Conservation (phyloP, 225 moss, liverwort and hornwort species). For the Straminergon stramineum region DNA sequence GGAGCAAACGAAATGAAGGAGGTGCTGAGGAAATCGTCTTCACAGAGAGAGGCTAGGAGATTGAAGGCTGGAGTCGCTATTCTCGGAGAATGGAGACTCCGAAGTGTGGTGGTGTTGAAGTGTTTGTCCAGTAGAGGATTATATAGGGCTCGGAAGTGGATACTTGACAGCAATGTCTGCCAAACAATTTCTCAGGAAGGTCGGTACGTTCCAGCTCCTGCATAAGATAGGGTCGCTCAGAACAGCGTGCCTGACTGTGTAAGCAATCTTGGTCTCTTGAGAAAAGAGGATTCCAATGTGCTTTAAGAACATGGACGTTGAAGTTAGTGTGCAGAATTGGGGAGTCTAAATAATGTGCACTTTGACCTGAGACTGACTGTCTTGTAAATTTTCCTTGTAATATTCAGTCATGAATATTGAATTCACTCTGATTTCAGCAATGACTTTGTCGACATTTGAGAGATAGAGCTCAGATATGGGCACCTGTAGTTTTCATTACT, state of each 20-base stretch:
- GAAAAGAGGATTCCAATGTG: too few relatives aligned
- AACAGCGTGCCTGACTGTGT: too few relatives aligned
- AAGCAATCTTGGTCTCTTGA: too few relatives aligned
- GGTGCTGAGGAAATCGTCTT: not conserved
- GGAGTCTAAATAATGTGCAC: too few relatives aligned
- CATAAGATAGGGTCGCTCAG: too few relatives aligned
- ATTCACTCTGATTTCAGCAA: too few relatives aligned
- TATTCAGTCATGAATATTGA: not conserved
- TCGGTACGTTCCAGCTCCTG: not conserved
- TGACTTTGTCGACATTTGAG: too few relatives aligned
- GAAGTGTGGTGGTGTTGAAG: not conserved
- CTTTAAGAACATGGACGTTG: not conserved
- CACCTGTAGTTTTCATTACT: too few relatives aligned
- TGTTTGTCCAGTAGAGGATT: not conserved
- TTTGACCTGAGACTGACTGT: too few relatives aligned
- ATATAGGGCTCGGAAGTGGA: not conserved
- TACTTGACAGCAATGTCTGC: not conserved
- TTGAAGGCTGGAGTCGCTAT: not conserved
- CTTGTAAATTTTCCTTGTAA: too few relatives aligned
- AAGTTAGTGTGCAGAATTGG: not conserved
- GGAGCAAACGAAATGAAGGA: too few relatives aligned
- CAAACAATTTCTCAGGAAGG: not conserved
- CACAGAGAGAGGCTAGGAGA: not conserved
- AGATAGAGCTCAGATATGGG: too few relatives aligned
- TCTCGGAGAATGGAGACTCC: not conserved